phyloP scores from a whole-genome alignment of 1,284 basidiomycete genomes.

The Boletellus sp. region DNA sequence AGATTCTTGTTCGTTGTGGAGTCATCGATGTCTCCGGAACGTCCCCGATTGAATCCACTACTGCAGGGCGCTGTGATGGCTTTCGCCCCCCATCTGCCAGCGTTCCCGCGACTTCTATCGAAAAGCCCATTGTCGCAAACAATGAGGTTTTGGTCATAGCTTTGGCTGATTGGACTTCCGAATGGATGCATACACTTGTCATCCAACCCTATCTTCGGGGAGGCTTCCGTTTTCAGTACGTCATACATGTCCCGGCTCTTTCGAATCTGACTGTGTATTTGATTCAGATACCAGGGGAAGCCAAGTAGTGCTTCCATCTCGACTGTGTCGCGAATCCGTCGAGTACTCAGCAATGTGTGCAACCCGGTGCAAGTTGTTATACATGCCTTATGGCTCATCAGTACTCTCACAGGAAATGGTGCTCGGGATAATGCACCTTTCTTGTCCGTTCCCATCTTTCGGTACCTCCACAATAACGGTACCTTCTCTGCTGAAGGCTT shows the following conservation, averaged over 20 bases:
- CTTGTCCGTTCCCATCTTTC: constrained; percentile 30
- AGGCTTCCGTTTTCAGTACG: constrained; percentile 25
- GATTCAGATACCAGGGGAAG: constrained; percentile 19
- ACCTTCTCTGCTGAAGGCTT: constrained; percentile 29
- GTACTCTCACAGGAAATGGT: constrained; percentile 24
- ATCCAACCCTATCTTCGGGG: constrained; percentile 22
- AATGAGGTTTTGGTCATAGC: constrained; percentile 10
- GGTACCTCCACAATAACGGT: constrained; percentile 29
- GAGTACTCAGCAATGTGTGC: constrained; percentile 16
- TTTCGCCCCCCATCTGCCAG: neutral
- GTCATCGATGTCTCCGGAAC: constrained; percentile 11
- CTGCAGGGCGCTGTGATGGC: neutral
- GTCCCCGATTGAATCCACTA: neutral
- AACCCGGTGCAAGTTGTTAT: constrained; percentile 37
- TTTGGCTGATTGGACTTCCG: constrained; percentile 29
- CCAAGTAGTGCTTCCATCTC: constrained; percentile 2
- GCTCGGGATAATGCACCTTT: constrained; percentile 15
- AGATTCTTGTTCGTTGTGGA: constrained; percentile 27
- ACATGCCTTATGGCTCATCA: constrained; percentile 49
- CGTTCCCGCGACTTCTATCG: neutral
- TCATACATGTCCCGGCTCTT: neutral
- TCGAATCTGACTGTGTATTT: constrained; percentile 2
- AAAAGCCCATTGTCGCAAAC: constrained; percentile 1
- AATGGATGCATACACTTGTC: constrained; percentile 27
- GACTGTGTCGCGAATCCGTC: constrained; percentile 20